Evolutionary conservation across 1,284 basidiomycete species (phyloP).

Genomic region (Amylostereum areolatum): DNA sequence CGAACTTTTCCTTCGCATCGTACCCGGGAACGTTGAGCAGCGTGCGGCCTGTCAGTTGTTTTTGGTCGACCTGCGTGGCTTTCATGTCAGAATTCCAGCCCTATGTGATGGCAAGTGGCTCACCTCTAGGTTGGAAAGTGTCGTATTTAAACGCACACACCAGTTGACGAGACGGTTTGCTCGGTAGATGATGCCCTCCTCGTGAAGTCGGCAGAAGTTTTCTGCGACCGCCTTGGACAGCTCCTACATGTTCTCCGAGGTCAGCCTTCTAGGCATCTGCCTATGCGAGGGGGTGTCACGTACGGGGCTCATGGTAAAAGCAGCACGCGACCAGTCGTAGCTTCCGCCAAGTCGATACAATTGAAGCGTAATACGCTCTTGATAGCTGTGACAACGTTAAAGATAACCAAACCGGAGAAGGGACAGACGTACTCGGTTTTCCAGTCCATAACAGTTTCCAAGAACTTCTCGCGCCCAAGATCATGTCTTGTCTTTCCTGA

Average conservation of each 20-base stretch:
- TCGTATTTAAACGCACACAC: slow-evolving; percentile 96
- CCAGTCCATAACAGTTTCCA: slow-evolving; percentile 94
- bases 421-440: slow-evolving; percentile 77
- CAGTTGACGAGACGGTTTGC: slow-evolving; percentile 98
- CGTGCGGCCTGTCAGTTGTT: slow-evolving; percentile 85
- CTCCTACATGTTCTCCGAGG: slow-evolving; percentile 31
- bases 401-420: slow-evolving; percentile 1
- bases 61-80: slow-evolving; percentile 78
- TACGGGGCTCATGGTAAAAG: slow-evolving; percentile 95
- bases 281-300: slow-evolving; percentile 12
- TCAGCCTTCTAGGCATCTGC: too few relatives aligned
- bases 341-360: slow-evolving; percentile 88
- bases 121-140: slow-evolving; percentile 93
- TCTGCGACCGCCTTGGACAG: slow-evolving; percentile 88
- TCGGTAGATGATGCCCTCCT: slow-evolving; percentile 93
- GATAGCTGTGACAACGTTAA: slow-evolving; percentile 55
- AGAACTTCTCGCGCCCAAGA: slow-evolving; percentile 88
- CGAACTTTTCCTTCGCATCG: slow-evolving; percentile 89
- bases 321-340: slow-evolving; percentile 90
- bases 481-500: slow-evolving; percentile 87
- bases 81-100: neutral
- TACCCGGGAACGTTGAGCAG: slow-evolving; percentile 92
- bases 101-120: neutral
- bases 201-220: slow-evolving; percentile 87
- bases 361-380: slow-evolving; percentile 87